Conservation (phyloP, 2,329 filamentous ascomycete species). For the Talaromyces sp. region DNA sequence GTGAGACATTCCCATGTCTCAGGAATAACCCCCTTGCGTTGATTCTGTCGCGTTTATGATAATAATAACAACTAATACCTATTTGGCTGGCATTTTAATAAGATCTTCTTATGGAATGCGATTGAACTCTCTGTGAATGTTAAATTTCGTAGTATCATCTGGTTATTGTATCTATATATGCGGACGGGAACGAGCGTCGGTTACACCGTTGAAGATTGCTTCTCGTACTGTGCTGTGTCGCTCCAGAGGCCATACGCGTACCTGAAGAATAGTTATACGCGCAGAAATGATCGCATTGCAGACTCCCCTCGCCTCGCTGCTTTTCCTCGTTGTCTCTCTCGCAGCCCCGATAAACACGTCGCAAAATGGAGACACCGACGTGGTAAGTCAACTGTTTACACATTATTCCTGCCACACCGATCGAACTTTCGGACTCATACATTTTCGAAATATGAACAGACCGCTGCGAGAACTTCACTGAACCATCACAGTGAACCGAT, state of each 20-base stretch:
- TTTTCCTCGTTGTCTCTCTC: not conserved
- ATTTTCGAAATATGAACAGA: not conserved
- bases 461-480: not conserved
- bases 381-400: not conserved
- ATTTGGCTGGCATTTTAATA: not conserved
- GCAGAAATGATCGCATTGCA: not conserved
- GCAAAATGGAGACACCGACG: not conserved
- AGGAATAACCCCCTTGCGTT: not conserved
- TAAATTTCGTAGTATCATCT: not conserved
- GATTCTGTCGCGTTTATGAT: not conserved
- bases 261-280: not conserved
- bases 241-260: not conserved
- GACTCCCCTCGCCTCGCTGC: not conserved
- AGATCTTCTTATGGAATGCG: not conserved
- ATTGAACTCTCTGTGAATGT: not conserved
- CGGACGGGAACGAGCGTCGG: not conserved
- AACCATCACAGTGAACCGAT: not conserved
- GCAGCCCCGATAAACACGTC: not conserved
- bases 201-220: not conserved
- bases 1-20: not conserved
- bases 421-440: not conserved
- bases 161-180: not conserved
- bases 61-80: not conserved
- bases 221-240: not conserved
- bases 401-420: not conserved